These are phyloP conservation scores for Saksenaea vasiformis DNA, from an alignment of 371 early-diverging fungal genomes.

Conservation along the genomic window DNA sequence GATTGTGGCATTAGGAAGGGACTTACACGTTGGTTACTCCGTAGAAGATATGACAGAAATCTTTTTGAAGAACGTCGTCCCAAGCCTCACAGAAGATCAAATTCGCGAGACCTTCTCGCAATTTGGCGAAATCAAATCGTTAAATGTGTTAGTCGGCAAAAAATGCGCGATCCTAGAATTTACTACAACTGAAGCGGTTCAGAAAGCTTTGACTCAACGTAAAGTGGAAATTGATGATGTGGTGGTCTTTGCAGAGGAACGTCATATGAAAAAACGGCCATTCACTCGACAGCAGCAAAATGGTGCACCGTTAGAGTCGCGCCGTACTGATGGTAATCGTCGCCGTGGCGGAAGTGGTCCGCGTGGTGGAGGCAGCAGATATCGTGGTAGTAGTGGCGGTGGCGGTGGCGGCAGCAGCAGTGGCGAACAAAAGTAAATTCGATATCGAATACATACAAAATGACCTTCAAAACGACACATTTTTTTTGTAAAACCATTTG, in stretches of 20 bases:
- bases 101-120: slow-evolving; percentile 40
- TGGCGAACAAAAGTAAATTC: slow-evolving; percentile 2
- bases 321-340: slow-evolving; percentile 12
- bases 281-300: slow-evolving; percentile 12
- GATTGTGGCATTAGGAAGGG: too few relatives aligned
- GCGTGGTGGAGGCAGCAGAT: slow-evolving; percentile 15
- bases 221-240: slow-evolving; percentile 25
- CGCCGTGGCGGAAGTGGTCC: slow-evolving; percentile 21
- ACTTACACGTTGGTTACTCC: background rate
- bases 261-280: slow-evolving; percentile 18
- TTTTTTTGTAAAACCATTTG: too few relatives aligned
- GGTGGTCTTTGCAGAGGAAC: slow-evolving; percentile 43
- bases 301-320: slow-evolving; percentile 10
- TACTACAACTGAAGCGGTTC: slow-evolving; percentile 31
- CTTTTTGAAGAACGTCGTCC: slow-evolving; percentile 42
- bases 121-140: slow-evolving; percentile 39
- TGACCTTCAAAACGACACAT: background rate
- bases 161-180: slow-evolving; percentile 45
- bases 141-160: slow-evolving; percentile 17
- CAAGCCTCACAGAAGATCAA: slow-evolving; percentile 31
- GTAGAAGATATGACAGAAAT: slow-evolving; percentile 28
- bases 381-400: slow-evolving; percentile 13
- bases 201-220: slow-evolving; percentile 44
- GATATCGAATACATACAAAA: background rate
- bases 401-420: background rate